A percentile compares a stretch with the other conserved stretches of the same genome.
These are phyloP conservation scores for Amauroascus niger DNA, from an alignment of 2,329 filamentous ascomycete genomes.

Conservation along the genomic window DNA sequence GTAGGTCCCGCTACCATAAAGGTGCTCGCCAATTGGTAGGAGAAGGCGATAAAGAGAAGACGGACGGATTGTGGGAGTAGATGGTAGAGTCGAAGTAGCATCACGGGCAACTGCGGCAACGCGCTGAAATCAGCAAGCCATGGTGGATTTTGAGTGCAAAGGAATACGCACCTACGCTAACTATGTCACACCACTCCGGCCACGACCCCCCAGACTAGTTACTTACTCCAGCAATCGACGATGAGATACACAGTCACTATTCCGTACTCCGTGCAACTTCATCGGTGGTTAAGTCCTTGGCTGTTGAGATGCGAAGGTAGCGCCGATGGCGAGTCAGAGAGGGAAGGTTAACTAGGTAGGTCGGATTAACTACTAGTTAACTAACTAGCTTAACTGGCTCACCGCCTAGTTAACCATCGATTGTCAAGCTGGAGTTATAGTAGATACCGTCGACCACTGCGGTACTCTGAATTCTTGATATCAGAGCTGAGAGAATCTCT, in stretches of 20 bases:
- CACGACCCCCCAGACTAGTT: too few relatives aligned
- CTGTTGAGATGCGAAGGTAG: too few relatives aligned
- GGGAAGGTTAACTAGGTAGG: too few relatives aligned
- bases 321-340: too few relatives aligned
- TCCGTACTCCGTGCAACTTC: not conserved
- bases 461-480: too few relatives aligned
- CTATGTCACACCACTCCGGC: too few relatives aligned
- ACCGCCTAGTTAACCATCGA: too few relatives aligned
- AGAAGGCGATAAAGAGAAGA: conserved; percentile 8
- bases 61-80: conserved; percentile 7
- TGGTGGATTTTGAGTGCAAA: not conserved
- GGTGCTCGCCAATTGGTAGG: conserved; percentile 5
- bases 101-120: not conserved
- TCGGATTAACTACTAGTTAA: too few relatives aligned
- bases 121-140: not conserved
- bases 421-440: too few relatives aligned
- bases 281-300: not conserved
- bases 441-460: too few relatives aligned
- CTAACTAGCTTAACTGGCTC: too few relatives aligned
- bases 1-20: conserved; percentile 7
- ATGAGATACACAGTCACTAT: not conserved
- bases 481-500: too few relatives aligned
- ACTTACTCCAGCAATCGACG: not conserved
- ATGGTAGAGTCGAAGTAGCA: conserved; percentile 8
- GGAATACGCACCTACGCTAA: not conserved